Evolutionary conservation across 352 stramenopile species (phyloP).

Genomic region (Globisporangium irregulare): DNA sequence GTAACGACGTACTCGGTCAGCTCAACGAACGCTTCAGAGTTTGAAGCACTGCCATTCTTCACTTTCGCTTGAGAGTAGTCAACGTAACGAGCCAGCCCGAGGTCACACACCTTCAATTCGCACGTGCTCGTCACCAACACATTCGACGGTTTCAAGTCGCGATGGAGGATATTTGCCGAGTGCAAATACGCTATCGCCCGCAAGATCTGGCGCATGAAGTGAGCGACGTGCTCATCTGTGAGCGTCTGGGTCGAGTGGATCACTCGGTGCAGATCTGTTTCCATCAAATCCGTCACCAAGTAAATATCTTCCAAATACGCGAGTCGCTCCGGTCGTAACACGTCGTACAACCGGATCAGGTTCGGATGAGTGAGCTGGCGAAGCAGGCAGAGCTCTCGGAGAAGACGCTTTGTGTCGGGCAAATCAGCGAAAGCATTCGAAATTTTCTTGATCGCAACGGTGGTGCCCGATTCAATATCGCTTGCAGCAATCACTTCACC

Average conservation of each 20-base stretch:
- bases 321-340: constrained; percentile 89
- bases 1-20: constrained; percentile 91
- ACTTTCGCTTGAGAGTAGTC: constrained; percentile 58
- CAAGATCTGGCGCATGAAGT: constrained; percentile 97
- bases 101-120: constrained; percentile 95
- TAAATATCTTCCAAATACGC: constrained; percentile 97
- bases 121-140: constrained; percentile 97
- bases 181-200: constrained; percentile 96
- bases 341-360: constrained; percentile 93
- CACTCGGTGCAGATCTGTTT: constrained; percentile 90
- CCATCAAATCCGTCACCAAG: constrained; percentile 95
- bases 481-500: constrained; percentile 81
- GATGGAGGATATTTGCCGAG: constrained; percentile 95
- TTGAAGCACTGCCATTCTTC: constrained; percentile 23
- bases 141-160: constrained; percentile 95
- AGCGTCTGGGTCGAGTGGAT: constrained; percentile 91
- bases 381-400: constrained; percentile 92
- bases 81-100: constrained; percentile 88
- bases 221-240: constrained; percentile 90
- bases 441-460: constrained; percentile 96
- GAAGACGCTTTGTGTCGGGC: constrained; percentile 89
- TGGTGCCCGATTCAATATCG: constrained; percentile 72
- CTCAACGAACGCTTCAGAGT: constrained; percentile 46
- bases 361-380: constrained; percentile 87
- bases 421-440: constrained; percentile 77